Base-by-base conservation (phyloP, 768 basidiomycete species). In the Pholiota molesta region DNA sequence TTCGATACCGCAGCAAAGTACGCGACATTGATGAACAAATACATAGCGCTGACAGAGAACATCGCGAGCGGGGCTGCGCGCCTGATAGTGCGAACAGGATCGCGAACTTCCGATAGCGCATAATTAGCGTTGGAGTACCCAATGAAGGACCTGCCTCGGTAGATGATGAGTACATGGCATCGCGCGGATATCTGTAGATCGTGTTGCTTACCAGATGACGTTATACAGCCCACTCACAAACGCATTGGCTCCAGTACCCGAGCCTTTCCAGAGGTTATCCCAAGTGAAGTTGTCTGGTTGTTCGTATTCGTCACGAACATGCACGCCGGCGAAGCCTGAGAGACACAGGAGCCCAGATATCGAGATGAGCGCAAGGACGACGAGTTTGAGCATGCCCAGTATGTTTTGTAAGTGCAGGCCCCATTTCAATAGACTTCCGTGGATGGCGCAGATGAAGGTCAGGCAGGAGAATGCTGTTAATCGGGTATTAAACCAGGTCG, bases 121-220 rank as follows among this genome's bases (percentile, higher is more conserved):
- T 90, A 91, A 68, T 92, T 91, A 9, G 89, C 89, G 60, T 88
- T 90, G 2, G 85, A 83, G 69, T 91, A 93, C 0, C 91, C 91
- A 52, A 83, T 79, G 68, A 86, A 90, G 0, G 88, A 86, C 89
- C 89, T 90, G n/a, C 21, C 14, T 19, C 28, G n/a, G 21, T 21
- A 14, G 14, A 6, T 6, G 9, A 51, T 37, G n/a, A 40, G 35
- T 59, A 76, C 9, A 31, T 7, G 31, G 6, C 9, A 9, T 31
- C 31, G 31, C 9, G 57, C 35, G 35, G 35, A 16, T 19, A 7
- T 26, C n/a, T 7, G 13, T 28, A 31, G 17, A 37, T 11, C 19
- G 28, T 2, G 16, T 5, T 17, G 14, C 66, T 55, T 23, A 89
- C 90, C 90, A 92, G 23, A 89, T 87, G 45, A 91, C 87, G 63